Conservation (phyloP, 805 yeast genomes). For the Starmerella davenportii region DNA sequence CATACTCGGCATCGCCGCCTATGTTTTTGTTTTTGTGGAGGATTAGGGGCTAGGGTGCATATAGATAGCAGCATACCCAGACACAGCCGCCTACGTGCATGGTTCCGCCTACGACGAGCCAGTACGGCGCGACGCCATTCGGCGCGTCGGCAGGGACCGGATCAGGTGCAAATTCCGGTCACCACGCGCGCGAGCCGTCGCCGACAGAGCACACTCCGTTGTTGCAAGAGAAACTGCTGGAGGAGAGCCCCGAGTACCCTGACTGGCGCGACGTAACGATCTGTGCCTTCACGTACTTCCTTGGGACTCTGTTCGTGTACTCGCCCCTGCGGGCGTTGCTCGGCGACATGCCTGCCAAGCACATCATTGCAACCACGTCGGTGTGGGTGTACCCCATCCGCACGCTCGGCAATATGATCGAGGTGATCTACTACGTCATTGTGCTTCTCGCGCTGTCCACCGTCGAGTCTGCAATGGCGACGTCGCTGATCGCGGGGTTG, state of each 20-base stretch:
- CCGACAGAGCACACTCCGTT: too few species aligned
- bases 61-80: too few species aligned
- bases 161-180: too few species aligned
- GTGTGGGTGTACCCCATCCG: constrained; percentile 75
- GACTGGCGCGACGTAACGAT: constrained; percentile 18
- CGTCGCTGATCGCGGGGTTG: constrained; percentile 20
- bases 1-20: too few species aligned
- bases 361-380: constrained; percentile 63
- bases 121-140: too few species aligned
- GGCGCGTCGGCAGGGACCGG: too few species aligned
- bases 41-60: too few species aligned
- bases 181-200: too few species aligned
- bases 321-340: constrained; percentile 28
- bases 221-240: neutral
- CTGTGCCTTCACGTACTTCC: constrained; percentile 53
- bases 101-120: too few species aligned
- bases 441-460: constrained; percentile 33
- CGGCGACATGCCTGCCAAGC: constrained; percentile 58
- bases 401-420: constrained; percentile 64
- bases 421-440: constrained; percentile 49
- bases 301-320: constrained; percentile 61
- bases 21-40: too few species aligned
- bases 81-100: too few species aligned
- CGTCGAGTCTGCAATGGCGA: constrained; percentile 33
- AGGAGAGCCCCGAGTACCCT: constrained; percentile 3